Base-by-base conservation (phyloP, 441 rosid species). In the Theobroma grandiflorum region DNA sequence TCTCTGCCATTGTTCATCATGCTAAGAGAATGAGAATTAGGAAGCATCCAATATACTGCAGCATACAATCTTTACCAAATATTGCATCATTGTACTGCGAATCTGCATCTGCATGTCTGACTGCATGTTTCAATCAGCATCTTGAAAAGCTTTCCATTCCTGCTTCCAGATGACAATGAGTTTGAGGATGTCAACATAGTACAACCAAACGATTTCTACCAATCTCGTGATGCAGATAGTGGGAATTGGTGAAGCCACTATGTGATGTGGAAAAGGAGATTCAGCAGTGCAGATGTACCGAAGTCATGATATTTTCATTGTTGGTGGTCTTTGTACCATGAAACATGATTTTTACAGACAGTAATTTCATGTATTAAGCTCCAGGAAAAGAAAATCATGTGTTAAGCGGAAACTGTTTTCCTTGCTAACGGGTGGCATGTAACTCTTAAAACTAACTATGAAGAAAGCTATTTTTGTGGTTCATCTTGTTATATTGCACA, bases 111-210 rank as follows among this genome's bases (percentile, higher is more conserved):
- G 31, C 31, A n/a, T n/a, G 22, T 64, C 8, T 62, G 8, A 31
- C 3, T 72, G 65, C 40, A 40, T 64, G 22, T 69, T 53, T n/a
- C 35, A 78, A 67, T 55, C 50, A 11, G 43, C 50, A 26, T 47
- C 76, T 49, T 33, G 69, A 74, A 7, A 49, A 12, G 63, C 43
- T 22, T 11, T 71, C 42, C 26, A 57, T 68, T 78, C 37, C 16
- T 58, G 26, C 62, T 37, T 85, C 65, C 91, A 94, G 98, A 93
- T 81, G 95, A 90, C 86, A 87, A 87, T 61, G 90, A 91, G 81
- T 95, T 95, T 79, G 98, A 94, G 89, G 95, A 91, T 73, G 87
- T 94, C 82, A 84, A 91, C 87, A 90, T 90, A 72, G 85, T 86
- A 31, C 84, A 83, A 81, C 94, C 94, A 8, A 78, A 81, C 47